Evolutionary conservation across 2,329 filamentous ascomycete species (phyloP).

Genomic region (Mycocentrospora acerina): DNA sequence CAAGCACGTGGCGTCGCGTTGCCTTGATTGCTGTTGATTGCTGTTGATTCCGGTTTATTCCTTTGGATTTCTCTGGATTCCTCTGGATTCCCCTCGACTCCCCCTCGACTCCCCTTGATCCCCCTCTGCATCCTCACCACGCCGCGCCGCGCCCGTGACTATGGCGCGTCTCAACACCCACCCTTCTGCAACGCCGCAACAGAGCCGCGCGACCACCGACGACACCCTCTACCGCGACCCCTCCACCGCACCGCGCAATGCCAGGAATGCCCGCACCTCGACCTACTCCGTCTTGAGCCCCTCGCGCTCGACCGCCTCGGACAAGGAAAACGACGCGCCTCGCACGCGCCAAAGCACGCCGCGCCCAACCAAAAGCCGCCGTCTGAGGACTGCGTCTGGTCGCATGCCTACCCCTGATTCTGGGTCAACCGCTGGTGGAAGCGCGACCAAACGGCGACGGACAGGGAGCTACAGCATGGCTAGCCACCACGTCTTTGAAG

Average conservation of each 20-base stretch:
- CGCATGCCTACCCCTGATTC: constrained; percentile 45
- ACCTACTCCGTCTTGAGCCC: constrained; percentile 38
- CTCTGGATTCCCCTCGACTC: too few species aligned
- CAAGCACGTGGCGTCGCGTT: too few species aligned
- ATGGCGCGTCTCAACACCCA: constrained; percentile 43
- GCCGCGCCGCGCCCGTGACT: too few species aligned
- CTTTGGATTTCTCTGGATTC: too few species aligned
- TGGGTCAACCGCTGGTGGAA: constrained; percentile 27
- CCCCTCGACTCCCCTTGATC: too few species aligned
- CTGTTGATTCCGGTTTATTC: too few species aligned
- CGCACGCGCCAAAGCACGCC: constrained; percentile 32
- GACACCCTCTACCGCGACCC: constrained; percentile 43
- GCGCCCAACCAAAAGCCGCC: constrained; percentile 46
- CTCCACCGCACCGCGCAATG: constrained; percentile 25
- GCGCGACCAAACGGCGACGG: constrained; percentile 49
- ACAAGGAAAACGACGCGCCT: constrained; percentile 48
- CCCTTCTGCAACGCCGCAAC: constrained; percentile 29
- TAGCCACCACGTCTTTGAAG: constrained; percentile 5
- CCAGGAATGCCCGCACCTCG: constrained; percentile 20
- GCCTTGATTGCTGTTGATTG: too few species aligned
- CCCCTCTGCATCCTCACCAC: too few species aligned
- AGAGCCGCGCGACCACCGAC: constrained; percentile 31
- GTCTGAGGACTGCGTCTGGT: constrained; percentile 33
- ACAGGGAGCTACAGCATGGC: constrained; percentile 38
- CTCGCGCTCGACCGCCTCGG: constrained; percentile 36